Evolutionary conservation across 495 filamentous ascomycete genomes (phyloP), one percentile per base, ranked within the genome.

Genomic region (Aspergillus olivimuriae): DNA sequence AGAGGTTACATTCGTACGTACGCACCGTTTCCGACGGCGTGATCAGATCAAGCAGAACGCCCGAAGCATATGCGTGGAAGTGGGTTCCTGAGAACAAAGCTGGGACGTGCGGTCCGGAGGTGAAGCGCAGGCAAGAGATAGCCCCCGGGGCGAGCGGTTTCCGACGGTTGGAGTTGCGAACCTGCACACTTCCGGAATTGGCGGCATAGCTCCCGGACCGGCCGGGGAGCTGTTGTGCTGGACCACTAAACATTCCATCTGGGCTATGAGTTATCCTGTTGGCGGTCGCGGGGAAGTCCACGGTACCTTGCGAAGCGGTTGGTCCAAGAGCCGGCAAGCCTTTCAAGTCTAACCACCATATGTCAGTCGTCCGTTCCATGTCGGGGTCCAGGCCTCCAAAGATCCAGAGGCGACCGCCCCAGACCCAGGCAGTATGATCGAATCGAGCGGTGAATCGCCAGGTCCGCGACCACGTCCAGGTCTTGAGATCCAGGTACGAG

Each of bases 341-440:
- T 60, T 92, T 92, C 43, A 97, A 75, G 65, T 98, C 92, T 31
- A 98, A 71, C 86, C 91, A 96, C 83, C 89, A 95, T 22, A 98
- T 75, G 63, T 98, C 92, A 31, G 87, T 89, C 39, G 84, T 86
- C 53, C 91, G 87, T 61, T 95, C 90, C 89, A 95, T 94, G 46
- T 95, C 89, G 44, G 89, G 87, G 37, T 85, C 87, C 39, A 97
- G 69, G 17, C 92, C 92, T 26, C 92, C 92, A 65, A 91, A 96
- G n/a, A 96, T 89, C 91, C 91, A 98, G 21, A 98, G 81, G 23
- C 87, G 80, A 30, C 86, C 89, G 41, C 82, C 80, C 84, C 89
- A 95, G 33, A 95, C 78, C 76, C 87, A 95, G 18, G 86, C 87
- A 4, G 87, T 84, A 58, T 98, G 94, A 51, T 98, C 92, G 56